phyloP scores from a whole-genome alignment of 805 yeast genomes.

The Nakazawaea ishiwadae region DNA sequence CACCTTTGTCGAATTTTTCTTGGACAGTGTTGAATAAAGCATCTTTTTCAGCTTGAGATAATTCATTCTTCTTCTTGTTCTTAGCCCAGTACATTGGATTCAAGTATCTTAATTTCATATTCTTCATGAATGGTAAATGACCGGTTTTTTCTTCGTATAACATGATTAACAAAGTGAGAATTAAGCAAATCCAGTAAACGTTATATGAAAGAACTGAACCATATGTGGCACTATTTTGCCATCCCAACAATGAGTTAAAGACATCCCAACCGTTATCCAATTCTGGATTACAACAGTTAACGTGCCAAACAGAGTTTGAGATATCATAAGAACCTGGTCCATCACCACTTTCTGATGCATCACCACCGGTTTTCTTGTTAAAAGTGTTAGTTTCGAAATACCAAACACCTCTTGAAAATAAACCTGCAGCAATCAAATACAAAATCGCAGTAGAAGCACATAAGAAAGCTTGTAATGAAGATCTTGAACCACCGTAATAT shows the following conservation, averaged over 20 bases:
- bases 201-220: slow-evolving; percentile 90
- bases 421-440: slow-evolving; percentile 86
- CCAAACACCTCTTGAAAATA: slow-evolving; percentile 94
- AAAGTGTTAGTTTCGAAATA: slow-evolving; percentile 68
- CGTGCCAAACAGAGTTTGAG: slow-evolving; percentile 82
- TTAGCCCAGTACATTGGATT: slow-evolving; percentile 74
- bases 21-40: slow-evolving; percentile 45
- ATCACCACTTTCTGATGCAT: slow-evolving; percentile 86
- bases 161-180: slow-evolving; percentile 54
- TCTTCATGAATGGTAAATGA: slow-evolving; percentile 66
- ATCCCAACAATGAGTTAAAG: slow-evolving; percentile 89
- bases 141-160: slow-evolving; percentile 81
- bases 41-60: slow-evolving; percentile 47
- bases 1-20: slow-evolving; percentile 21
- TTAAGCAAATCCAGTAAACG: slow-evolving; percentile 77
- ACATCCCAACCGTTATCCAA: slow-evolving; percentile 94
- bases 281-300: slow-evolving; percentile 95
- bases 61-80: slow-evolving; percentile 57
- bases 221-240: slow-evolving; percentile 96
- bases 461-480: slow-evolving; percentile 85
- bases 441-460: slow-evolving; percentile 83
- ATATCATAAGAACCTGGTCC: slow-evolving; percentile 96
- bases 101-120: slow-evolving; percentile 41
- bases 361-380: slow-evolving; percentile 78
- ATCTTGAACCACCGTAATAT: slow-evolving; percentile 76